Evolutionary conservation across 1,284 basidiomycete genomes (phyloP).

Genomic region (Apiotrichum brassicae): DNA sequence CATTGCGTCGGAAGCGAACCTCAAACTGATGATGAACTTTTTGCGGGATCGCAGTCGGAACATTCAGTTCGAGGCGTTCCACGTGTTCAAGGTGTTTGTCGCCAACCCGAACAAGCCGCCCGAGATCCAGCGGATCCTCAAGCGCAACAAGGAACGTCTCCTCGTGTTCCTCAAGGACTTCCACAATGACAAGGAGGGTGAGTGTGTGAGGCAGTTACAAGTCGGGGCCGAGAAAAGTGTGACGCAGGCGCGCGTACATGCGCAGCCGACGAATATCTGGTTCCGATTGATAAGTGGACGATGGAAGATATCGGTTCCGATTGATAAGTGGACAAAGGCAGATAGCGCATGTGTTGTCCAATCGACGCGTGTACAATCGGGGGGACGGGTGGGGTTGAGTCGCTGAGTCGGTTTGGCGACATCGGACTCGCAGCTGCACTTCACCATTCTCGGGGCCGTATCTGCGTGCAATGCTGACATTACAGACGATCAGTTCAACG

Average conservation of each 20-base stretch:
- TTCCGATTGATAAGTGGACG: no score
- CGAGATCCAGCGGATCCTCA: slow-evolving; percentile 84
- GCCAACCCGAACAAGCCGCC: slow-evolving; percentile 98
- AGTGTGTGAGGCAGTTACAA: slow-evolving; percentile 27
- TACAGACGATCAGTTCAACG: slow-evolving; percentile 88
- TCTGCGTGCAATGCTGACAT: neutral
- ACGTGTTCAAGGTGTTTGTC: slow-evolving; percentile 99
- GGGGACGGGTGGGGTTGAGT: no score
- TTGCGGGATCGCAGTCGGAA: slow-evolving; percentile 96
- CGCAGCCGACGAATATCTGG: no score
- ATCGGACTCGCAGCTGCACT: no score
- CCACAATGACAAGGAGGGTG: slow-evolving; percentile 96
- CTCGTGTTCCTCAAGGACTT: slow-evolving; percentile 84
- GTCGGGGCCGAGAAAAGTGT: no score
- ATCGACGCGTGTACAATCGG: no score
- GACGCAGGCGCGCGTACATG: no score
- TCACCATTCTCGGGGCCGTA: no score
- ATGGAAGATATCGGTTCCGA: no score
- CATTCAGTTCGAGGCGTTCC: slow-evolving; percentile 99
- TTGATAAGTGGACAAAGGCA: no score
- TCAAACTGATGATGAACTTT: slow-evolving; percentile 99
- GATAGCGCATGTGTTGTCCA: no score
- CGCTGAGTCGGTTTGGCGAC: no score
- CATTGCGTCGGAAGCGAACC: slow-evolving; percentile 78
- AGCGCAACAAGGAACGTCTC: slow-evolving; percentile 90